phyloP scores from a whole-genome alignment of 805 yeast genomes.

The Candida hungchunana region DNA sequence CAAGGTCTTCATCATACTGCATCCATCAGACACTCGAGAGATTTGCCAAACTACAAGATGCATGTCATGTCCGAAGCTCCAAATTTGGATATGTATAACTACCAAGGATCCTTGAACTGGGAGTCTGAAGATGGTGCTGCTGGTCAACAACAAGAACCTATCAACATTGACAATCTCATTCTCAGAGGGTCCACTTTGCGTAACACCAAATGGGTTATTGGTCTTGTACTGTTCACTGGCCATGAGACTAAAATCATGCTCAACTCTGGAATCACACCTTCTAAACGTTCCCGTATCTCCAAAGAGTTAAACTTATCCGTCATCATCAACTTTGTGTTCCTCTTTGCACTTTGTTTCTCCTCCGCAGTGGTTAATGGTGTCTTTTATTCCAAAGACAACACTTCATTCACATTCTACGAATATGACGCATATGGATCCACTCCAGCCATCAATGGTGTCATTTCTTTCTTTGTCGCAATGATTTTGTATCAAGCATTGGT shows the following conservation, averaged over 20 bases:
- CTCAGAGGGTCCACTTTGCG: constrained; percentile 71
- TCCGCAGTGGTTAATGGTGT: constrained; percentile 72
- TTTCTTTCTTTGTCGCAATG: constrained; percentile 69
- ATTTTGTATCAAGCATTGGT: constrained; percentile 76
- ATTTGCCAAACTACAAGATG: constrained; percentile 46
- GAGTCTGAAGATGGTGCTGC: constrained; percentile 37
- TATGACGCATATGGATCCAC: constrained; percentile 62
- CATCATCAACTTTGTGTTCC: constrained; percentile 54
- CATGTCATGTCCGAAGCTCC: constrained; percentile 80
- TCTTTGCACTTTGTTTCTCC: constrained; percentile 62
- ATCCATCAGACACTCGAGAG: constrained; percentile 41
- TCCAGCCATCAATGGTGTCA: constrained; percentile 63
- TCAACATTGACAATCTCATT: constrained; percentile 61
- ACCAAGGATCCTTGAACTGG: constrained; percentile 63
- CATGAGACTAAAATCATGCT: constrained; percentile 76
- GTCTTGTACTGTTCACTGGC: constrained; percentile 72
- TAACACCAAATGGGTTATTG: constrained; percentile 79
- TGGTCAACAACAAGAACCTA: constrained; percentile 44
- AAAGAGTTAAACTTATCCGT: constrained; percentile 70
- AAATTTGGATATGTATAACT: constrained; percentile 66
- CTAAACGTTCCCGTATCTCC: constrained; percentile 72
- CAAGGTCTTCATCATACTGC: constrained; percentile 61
- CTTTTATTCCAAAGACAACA: constrained; percentile 42
- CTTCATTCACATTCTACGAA: constrained; percentile 60
- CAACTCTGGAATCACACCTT: constrained; percentile 74